Conservation (phyloP, 306 rosid species). For the barrel medic (Medicago truncatula) region MtrunA17r5.0-ANR NC_053046.1:41922001-41922500, state of each 20-base stretch:
- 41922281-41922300: background rate
- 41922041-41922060: constrained; percentile 1
- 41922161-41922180: constrained; percentile 22
- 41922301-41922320: constrained; percentile 22
- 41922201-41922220: constrained; percentile 20
- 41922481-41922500: constrained; percentile 22
- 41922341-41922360: background rate
- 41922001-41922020: background rate
- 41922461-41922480: constrained; percentile 24
- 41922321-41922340: constrained; percentile 20
- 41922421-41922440: constrained; percentile 9
- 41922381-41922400: constrained; percentile 18
- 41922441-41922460: background rate
- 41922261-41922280: constrained; percentile 7
- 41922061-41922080: constrained; percentile 29
- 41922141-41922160: constrained; percentile 80
- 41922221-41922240: constrained; percentile 24
- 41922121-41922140: constrained; percentile 63
- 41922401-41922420: background rate
- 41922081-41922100: constrained; percentile 56
- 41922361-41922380: constrained; percentile 16
- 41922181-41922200: constrained; percentile 25
- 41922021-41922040: background rate
- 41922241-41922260: constrained; percentile 13
- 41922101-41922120: constrained; percentile 45